phyloP scores from a whole-genome alignment of 164 flowering plant genomes.

The Cinnamomum micranthum region DNA sequence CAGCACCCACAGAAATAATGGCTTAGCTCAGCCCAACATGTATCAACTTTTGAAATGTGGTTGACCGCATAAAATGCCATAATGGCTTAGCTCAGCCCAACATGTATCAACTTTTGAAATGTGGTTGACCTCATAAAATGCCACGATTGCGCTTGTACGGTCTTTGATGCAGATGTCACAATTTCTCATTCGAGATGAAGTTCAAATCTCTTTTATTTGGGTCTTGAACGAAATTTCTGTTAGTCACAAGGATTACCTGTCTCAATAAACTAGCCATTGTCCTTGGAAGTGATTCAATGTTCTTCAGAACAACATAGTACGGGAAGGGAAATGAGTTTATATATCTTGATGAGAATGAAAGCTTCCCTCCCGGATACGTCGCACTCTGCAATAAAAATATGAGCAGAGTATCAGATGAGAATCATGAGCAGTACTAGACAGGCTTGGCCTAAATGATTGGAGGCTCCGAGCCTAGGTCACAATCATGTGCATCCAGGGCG shows the following conservation, averaged over 20 bases:
- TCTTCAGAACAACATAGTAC: conserved; percentile 68
- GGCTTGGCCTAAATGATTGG: background rate
- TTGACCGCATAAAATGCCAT: too few species aligned
- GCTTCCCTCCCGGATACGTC: conserved; percentile 29
- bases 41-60: too few species aligned
- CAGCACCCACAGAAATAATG: background rate
- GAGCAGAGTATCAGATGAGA: background rate
- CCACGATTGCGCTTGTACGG: background rate
- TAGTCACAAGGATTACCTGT: conserved; percentile 46
- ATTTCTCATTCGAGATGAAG: background rate
- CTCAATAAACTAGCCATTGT: conserved; percentile 80
- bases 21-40: too few species aligned
- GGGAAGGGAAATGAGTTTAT: conserved; percentile 92
- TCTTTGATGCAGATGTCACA: too few species aligned
- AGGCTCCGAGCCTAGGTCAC: background rate
- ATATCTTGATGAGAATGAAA: conserved; percentile 46
- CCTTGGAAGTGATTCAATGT: conserved; percentile 83
- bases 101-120: background rate
- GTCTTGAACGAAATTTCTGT: background rate
- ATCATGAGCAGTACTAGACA: background rate
- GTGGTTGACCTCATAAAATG: too few species aligned
- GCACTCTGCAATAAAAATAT: conserved; percentile 39
- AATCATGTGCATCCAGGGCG: background rate
- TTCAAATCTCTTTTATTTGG: background rate
- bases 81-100: background rate